phyloP scores from a whole-genome alignment of 208 protist genomes.

The Plasmodiophora brassicae region DNA sequence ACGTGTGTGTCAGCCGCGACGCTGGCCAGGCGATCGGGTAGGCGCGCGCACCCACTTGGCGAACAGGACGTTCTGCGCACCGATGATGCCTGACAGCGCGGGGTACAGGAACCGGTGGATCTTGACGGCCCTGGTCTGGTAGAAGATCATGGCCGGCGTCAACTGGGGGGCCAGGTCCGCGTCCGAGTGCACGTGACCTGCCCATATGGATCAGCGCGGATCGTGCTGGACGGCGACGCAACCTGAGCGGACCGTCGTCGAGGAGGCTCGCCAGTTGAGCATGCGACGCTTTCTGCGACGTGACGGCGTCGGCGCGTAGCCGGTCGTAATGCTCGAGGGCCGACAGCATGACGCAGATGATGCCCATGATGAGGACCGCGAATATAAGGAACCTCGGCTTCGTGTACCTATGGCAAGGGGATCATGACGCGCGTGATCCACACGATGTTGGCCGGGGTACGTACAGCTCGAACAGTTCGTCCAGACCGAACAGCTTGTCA shows the following conservation, averaged over 20 bases:
- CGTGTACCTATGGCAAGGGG: too few species aligned
- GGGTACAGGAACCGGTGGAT: slow-evolving; percentile 33
- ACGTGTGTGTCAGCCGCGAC: too few species aligned
- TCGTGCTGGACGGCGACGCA: too few species aligned
- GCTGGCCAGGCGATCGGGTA: too few species aligned
- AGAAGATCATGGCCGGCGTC: neutral
- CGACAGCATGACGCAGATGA: neutral
- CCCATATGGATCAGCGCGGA: too few species aligned
- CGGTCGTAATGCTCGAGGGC: neutral
- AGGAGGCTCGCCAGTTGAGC: too few species aligned
- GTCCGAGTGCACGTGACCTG: too few species aligned
- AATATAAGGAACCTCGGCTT: neutral
- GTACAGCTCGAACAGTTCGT: slow-evolving; percentile 18
- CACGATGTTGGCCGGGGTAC: too few species aligned
- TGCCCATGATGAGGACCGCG: neutral
- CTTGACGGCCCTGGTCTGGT: neutral
- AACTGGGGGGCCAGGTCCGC: too few species aligned
- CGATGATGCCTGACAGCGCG: neutral
- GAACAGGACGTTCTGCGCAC: slow-evolving; percentile 2
- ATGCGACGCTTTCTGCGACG: too few species aligned
- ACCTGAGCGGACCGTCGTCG: too few species aligned
- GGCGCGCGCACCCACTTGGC: neutral
- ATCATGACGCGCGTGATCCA: too few species aligned
- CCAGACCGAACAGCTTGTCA: neutral
- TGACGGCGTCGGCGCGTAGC: neutral